Percentiles rank a stretch among this genome's conserved stretches.
Conservation (phyloP, 768 basidiomycete genomes). For the Termitomyces sp. region DNA sequence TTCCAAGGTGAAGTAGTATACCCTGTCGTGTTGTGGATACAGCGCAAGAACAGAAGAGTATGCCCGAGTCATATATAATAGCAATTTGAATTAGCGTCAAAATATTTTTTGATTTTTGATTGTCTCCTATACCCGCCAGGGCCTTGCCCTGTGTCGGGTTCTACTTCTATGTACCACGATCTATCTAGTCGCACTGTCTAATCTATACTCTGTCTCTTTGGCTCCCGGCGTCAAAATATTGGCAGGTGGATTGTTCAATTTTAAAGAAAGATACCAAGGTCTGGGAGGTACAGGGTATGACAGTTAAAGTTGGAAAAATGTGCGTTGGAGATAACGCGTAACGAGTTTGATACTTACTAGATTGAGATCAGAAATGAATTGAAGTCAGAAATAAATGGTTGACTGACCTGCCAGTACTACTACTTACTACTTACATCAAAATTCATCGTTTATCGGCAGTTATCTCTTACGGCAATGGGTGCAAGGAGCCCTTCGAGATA, state of each 20-base stretch:
- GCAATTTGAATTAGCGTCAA: not conserved
- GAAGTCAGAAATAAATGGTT: not conserved
- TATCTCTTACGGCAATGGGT: not conserved
- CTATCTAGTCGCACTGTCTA: too few species aligned
- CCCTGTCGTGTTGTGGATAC: not conserved
- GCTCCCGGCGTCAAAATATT: not conserved
- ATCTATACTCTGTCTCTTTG: too few species aligned
- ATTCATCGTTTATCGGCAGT: not conserved
- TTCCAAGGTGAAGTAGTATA: too few species aligned
- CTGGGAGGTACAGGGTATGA: too few species aligned
- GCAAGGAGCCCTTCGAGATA: not conserved
- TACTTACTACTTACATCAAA: too few species aligned
- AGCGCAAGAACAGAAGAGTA: not conserved
- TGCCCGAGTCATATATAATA: not conserved
- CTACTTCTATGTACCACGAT: too few species aligned
- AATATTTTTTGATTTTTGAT: too few species aligned
- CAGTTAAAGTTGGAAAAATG: not conserved
- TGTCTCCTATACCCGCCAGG: too few species aligned
- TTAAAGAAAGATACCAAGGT: not conserved
- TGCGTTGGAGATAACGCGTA: not conserved
- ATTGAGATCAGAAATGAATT: not conserved
- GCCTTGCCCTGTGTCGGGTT: too few species aligned
- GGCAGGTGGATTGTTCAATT: not conserved
- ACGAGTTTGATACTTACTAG: not conserved
- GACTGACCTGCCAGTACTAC: not conserved